phyloP scores from a whole-genome alignment of 1,284 basidiomycete genomes.

The Cutaneotrichosporon cavernicola region DNA sequence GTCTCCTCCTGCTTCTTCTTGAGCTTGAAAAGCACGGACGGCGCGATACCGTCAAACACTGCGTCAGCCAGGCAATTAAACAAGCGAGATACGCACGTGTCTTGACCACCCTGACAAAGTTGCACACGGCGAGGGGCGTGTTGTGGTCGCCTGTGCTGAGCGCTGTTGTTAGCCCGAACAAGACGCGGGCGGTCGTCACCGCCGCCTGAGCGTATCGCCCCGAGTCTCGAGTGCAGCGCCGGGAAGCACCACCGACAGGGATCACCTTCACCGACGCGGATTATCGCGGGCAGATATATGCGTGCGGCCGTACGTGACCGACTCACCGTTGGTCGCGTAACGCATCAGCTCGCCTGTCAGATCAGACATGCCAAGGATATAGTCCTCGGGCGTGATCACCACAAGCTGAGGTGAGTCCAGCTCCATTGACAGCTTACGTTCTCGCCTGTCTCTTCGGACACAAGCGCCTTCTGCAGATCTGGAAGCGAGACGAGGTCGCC shows the following conservation, averaged over 20 bases:
- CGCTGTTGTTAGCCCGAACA: conserved; percentile 28
- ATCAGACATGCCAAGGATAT: conserved; percentile 88
- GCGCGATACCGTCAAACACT: conserved; percentile 45
- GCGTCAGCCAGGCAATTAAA: not conserved
- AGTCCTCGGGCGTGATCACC: conserved; percentile 80
- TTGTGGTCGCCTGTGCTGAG: conserved; percentile 68
- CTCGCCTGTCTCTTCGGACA: conserved; percentile 49
- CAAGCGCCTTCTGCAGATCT: conserved; percentile 66
- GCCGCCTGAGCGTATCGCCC: conserved; percentile 1
- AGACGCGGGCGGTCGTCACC: not conserved
- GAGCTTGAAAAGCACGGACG: conserved; percentile 57
- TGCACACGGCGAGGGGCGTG: conserved; percentile 68
- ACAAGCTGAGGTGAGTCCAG: conserved; percentile 30
- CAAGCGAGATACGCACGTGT: conserved; percentile 39
- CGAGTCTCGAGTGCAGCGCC: not conserved
- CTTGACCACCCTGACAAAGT: conserved; percentile 76
- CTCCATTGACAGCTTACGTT: conserved; percentile 8
- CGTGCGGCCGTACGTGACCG: not conserved
- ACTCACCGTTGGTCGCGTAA: conserved; percentile 68
- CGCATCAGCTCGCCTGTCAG: conserved; percentile 96
- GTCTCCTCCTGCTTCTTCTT: conserved; percentile 87
- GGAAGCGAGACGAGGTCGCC: conserved; percentile 67
- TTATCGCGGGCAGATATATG: not conserved
- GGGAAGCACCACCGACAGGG: not conserved
- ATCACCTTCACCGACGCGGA: not conserved